These are phyloP conservation scores for Xylaria sp. DNA, from an alignment of 2,329 filamentous ascomycete genomes.

Conservation along the genomic window DNA sequence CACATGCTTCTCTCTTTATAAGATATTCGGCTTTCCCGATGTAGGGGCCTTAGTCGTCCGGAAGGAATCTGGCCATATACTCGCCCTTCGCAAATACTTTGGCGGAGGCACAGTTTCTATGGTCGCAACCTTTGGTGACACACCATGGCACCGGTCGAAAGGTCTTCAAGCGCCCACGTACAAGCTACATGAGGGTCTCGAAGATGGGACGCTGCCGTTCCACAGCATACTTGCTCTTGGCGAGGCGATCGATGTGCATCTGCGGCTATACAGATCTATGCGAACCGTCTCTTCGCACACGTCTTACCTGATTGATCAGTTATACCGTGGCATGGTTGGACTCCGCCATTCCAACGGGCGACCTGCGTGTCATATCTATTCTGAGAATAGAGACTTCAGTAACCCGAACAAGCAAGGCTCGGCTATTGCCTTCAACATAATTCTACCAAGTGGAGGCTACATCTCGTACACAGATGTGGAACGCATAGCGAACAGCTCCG, in stretches of 20 bases:
- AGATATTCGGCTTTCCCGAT: constrained; percentile 75
- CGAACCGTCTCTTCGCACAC: constrained; percentile 68
- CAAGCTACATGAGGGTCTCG: constrained; percentile 68
- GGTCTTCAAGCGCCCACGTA: constrained; percentile 54
- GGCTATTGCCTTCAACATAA: constrained; percentile 72
- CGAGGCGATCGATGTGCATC: constrained; percentile 68
- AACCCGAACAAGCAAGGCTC: constrained; percentile 67
- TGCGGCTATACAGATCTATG: constrained; percentile 67
- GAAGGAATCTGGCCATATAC: constrained; percentile 64
- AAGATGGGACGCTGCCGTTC: constrained; percentile 75
- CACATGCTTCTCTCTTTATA: constrained; percentile 70
- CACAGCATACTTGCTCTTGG: constrained; percentile 72
- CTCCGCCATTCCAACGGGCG: constrained; percentile 66
- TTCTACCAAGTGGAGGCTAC: constrained; percentile 62
- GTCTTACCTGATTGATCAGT: constrained; percentile 59
- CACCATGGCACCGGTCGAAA: constrained; percentile 65
- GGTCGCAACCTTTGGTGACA: constrained; percentile 62
- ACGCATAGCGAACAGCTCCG: constrained; percentile 62
- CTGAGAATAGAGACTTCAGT: constrained; percentile 61
- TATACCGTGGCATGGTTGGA: constrained; percentile 60
- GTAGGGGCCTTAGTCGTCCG: constrained; percentile 70
- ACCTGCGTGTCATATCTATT: constrained; percentile 65
- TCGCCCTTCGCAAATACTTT: constrained; percentile 69
- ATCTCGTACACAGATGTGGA: constrained; percentile 70
- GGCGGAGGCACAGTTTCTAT: constrained; percentile 75